phyloP scores from a whole-genome alignment of 495 filamentous ascomycete genomes.

The Haplographium delicatum region DNA sequence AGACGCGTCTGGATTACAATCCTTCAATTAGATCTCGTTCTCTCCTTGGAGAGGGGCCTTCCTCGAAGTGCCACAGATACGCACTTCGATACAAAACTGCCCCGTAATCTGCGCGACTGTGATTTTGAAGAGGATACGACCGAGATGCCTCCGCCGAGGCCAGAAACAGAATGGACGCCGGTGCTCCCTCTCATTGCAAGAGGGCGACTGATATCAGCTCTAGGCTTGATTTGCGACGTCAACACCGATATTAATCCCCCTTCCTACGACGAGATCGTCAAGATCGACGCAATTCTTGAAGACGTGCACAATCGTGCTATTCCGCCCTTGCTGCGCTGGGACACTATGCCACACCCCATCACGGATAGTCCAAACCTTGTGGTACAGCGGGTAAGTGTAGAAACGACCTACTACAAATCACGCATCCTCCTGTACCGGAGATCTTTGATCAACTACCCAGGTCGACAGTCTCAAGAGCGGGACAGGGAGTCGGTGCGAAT shows the following conservation, averaged over 20 bases:
- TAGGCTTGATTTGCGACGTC: conserved; percentile 1
- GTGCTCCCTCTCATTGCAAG: conserved; percentile 44
- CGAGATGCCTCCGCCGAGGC: conserved; percentile 67
- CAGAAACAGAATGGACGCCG: conserved; percentile 70
- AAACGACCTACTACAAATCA: conserved; percentile 8
- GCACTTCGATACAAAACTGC: conserved; percentile 78
- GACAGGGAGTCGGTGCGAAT: conserved; percentile 3
- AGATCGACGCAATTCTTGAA: conserved; percentile 7
- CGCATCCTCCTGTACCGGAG: conserved; percentile 5
- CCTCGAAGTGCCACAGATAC: conserved; percentile 76
- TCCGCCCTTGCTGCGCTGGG: conserved; percentile 9
- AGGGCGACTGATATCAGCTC: background rate
- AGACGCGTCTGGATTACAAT: conserved; percentile 83
- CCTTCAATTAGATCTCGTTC: conserved; percentile 68
- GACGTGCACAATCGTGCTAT: conserved; percentile 10
- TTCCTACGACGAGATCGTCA: conserved; percentile 2
- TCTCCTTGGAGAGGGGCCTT: conserved; percentile 83
- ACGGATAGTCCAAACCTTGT: conserved; percentile 10
- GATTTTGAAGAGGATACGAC: conserved; percentile 76
- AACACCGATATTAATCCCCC: background rate
- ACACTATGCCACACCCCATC: conserved; percentile 13
- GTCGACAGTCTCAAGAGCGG: conserved; percentile 7
- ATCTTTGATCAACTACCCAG: conserved; percentile 5
- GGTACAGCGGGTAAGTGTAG: conserved; percentile 4
- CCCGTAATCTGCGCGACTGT: conserved; percentile 85